Conservation (phyloP, 176 grass and related monocot species). For the Avena sativa region DNA sequence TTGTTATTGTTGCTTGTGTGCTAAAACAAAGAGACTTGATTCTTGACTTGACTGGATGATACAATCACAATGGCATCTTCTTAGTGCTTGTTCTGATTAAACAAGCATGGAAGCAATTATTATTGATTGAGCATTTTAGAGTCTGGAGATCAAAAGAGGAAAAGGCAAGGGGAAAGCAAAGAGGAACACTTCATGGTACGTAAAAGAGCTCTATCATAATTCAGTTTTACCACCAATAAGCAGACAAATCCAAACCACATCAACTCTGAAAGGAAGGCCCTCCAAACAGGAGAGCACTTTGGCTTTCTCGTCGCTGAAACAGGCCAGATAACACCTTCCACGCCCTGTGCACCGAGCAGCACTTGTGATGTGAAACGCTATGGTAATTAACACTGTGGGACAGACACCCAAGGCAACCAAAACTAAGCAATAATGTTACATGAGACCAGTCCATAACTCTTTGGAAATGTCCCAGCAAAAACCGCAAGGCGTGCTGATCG, state of each 20-base stretch:
- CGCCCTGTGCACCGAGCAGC: neutral
- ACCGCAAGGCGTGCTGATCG: neutral
- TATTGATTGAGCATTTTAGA: constrained; percentile 42
- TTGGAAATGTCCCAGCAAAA: neutral
- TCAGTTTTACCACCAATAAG: neutral
- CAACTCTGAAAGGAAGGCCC: too few species aligned
- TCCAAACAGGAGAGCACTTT: too few species aligned
- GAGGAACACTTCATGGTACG: neutral
- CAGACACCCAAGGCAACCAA: neutral
- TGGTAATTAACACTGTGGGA: neutral
- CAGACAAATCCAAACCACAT: neutral
- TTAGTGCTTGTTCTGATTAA: constrained; percentile 46
- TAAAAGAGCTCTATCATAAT: neutral
- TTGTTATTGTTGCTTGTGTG: constrained; percentile 38
- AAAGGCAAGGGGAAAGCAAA: neutral
- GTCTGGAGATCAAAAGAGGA: neutral
- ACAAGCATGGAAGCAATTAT: constrained; percentile 31
- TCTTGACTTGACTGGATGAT: constrained; percentile 46
- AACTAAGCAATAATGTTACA: neutral
- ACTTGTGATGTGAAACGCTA: neutral
- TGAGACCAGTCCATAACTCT: too few species aligned
- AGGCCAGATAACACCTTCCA: neutral
- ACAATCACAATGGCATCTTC: constrained; percentile 39
- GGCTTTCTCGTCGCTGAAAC: too few species aligned
- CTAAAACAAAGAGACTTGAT: constrained; percentile 37